Base-by-base conservation (phyloP, 1,139 yeast genomes). In the Zygotorulaspora mrakii region DNA sequence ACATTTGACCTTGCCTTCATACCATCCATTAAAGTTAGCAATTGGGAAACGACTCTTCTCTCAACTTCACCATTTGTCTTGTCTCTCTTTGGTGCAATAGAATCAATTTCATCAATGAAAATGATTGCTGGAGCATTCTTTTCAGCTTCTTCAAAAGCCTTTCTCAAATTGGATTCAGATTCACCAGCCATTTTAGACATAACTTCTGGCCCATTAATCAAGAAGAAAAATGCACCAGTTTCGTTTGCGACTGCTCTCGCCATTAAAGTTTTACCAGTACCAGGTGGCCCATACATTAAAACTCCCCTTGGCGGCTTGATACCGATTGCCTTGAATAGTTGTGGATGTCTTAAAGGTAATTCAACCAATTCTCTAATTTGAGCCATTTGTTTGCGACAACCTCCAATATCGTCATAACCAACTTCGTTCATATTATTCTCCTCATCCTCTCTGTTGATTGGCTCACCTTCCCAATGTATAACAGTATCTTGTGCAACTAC, bases 101-200 rank as follows among this genome's bases (percentile, higher is more conserved):
- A 89, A 66, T 91, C 99, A 54, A 91, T 94, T 71, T 91, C 99
- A 70, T 91, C 99, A 60, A 91, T 91, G 70, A 91, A 94, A 53
- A 91, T 91, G 60, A 91, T 91, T 7, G 98, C 79, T 20, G 98
- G 98, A 12, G 97, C 91, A 66, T 94, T 88, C 73, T 91, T 91
- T 70, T 91, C 98, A 38, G 99, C 98, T 70, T 91, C 98, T 68
- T 91, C 99, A 59, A 91, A 91, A 4, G 98, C 98, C 70, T 89
- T 89, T 72, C 99, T 82, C 66, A 91, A 74, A 61, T 91, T 91
- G 31, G 95, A 85, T 71, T 91, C 99, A 16, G 96, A 87, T 69
- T 91, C 99, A 72, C 99, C 99, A 34, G 99, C 98, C 99, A 91
- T 91, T 71, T 91, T 91, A 42, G 97, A 88, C 98, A 91, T 91